Evolutionary conservation across 176 grass and related monocot species (phyloP).

Genomic region (Eremochloa ophiuroides): DNA sequence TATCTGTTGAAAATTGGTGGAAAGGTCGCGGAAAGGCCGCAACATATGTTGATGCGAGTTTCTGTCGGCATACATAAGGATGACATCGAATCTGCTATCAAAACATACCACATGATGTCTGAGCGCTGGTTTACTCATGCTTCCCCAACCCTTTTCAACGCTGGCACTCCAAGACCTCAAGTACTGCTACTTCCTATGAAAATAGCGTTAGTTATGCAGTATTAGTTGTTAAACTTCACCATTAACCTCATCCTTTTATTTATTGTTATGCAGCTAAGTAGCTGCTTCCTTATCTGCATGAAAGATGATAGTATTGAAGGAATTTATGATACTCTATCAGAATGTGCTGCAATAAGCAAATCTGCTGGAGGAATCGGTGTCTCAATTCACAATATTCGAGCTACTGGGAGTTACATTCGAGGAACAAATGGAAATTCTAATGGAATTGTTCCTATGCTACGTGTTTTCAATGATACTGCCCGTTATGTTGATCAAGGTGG

Average conservation of each 20-base stretch:
- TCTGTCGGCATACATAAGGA: conserved; percentile 95
- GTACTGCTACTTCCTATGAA: conserved; percentile 15
- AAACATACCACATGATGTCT: conserved; percentile 84
- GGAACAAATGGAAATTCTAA: conserved; percentile 92
- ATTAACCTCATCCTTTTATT: neutral
- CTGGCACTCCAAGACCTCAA: conserved; percentile 86
- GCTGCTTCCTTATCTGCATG: conserved; percentile 97
- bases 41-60: conserved; percentile 98
- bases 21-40: conserved; percentile 63
- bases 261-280: conserved; percentile 65
- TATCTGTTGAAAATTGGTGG: conserved; percentile 77
- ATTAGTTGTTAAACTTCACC: neutral
- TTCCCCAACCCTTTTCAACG: conserved; percentile 85
- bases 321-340: conserved; percentile 89
- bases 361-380: conserved; percentile 95
- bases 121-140: conserved; percentile 99
- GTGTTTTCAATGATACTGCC: conserved; percentile 92
- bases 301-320: conserved; percentile 97
- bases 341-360: conserved; percentile 93
- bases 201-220: neutral
- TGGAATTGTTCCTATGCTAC: conserved; percentile 91
- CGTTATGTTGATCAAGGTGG: conserved; percentile 99
- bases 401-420: conserved; percentile 82
- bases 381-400: conserved; percentile 82
- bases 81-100: conserved; percentile 73